Conservation (phyloP, 208 protist genomes). For the Leishmania martiniquensis region DNA sequence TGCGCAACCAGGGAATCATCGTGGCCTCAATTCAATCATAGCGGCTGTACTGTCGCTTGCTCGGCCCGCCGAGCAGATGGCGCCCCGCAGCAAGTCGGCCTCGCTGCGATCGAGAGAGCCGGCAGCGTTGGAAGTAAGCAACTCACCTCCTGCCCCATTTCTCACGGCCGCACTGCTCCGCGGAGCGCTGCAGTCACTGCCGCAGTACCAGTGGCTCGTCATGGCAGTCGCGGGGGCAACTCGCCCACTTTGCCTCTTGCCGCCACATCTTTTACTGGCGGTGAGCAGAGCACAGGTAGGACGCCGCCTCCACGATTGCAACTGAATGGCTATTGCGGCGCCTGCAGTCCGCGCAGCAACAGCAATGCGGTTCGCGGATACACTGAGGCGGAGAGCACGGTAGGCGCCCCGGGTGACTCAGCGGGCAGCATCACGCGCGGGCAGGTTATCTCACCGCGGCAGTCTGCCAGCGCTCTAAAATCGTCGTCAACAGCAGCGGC, state of each 20-base stretch:
- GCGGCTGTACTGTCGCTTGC: not conserved
- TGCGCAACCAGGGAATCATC: not conserved
- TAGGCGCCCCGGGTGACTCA: not conserved
- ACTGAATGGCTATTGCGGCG: not conserved
- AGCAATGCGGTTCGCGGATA: no score
- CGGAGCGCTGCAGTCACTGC: not conserved
- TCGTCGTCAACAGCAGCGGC: not conserved
- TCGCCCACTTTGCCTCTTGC: not conserved
- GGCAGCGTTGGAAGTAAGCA: not conserved
- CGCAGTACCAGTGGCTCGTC: not conserved
- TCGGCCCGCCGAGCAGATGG: not conserved
- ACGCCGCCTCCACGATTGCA: not conserved
- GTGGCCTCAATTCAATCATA: not conserved
- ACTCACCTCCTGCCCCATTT: not conserved
- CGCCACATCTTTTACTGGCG: not conserved
- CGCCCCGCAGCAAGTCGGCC: not conserved
- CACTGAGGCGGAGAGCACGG: not conserved
- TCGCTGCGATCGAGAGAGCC: not conserved
- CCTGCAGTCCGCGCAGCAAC: not conserved
- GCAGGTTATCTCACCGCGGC: not conserved
- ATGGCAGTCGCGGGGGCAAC: not conserved
- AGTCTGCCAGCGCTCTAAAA: not conserved
- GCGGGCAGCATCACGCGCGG: not conserved
- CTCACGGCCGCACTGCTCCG: not conserved
- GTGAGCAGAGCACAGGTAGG: not conserved